phyloP scores from a whole-genome alignment of 2,329 filamentous ascomycete species.

The Nectriaceae sp. region DNA sequence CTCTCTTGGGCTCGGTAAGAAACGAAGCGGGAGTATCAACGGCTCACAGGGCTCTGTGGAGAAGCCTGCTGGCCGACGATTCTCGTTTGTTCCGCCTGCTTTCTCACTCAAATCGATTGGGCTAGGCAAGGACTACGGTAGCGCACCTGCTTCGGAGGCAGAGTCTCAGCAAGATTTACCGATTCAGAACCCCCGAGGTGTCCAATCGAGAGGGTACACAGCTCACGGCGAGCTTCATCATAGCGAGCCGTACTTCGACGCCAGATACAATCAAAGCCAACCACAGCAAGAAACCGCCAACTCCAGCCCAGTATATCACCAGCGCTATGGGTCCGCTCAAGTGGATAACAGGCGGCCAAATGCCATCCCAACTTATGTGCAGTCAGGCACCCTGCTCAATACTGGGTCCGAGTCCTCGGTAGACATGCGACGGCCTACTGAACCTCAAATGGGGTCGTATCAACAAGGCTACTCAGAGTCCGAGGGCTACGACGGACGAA shows the following conservation, averaged over 20 bases:
- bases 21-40: slow-evolving; percentile 66
- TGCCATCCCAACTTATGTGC: slow-evolving; percentile 50
- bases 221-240: slow-evolving; percentile 37
- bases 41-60: slow-evolving; percentile 59
- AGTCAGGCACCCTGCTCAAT: slow-evolving; percentile 46
- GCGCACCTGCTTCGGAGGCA: slow-evolving; percentile 47
- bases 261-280: slow-evolving; percentile 38
- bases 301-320: slow-evolving; percentile 41
- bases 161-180: slow-evolving; percentile 56
- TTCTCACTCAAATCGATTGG: slow-evolving; percentile 65
- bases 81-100: slow-evolving; percentile 68
- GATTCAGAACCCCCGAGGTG: slow-evolving; percentile 46
- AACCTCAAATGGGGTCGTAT: slow-evolving; percentile 44
- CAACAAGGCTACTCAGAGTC: slow-evolving; percentile 45
- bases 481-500: slow-evolving; percentile 44
- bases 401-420: slow-evolving; percentile 57
- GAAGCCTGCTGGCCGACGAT: slow-evolving; percentile 63
- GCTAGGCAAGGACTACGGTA: slow-evolving; percentile 55
- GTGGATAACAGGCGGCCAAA: slow-evolving; percentile 42
- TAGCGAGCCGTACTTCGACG: slow-evolving; percentile 43
- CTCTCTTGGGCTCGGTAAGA: slow-evolving; percentile 69
- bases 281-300: slow-evolving; percentile 35
- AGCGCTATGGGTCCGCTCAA: slow-evolving; percentile 43
- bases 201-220: slow-evolving; percentile 34
- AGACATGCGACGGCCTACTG: slow-evolving; percentile 47